phyloP scores from a whole-genome alignment of 805 yeast genomes.

The Soucietia sequanensis region DNA sequence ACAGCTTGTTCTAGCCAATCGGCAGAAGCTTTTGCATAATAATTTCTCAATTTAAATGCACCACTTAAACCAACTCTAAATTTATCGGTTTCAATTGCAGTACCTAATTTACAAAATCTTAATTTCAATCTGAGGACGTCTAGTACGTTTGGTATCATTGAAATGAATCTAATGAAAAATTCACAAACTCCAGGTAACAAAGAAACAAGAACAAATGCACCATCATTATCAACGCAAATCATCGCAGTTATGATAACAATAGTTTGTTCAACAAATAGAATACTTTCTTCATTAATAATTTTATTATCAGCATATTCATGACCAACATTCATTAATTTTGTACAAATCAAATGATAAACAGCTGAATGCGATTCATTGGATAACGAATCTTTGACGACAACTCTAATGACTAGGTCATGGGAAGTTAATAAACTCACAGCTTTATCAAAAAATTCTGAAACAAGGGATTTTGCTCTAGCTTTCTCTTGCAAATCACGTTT shows the following conservation, averaged over 20 bases:
- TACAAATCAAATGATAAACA: constrained; percentile 48
- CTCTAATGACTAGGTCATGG: constrained; percentile 56
- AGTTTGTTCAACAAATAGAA: constrained; percentile 48
- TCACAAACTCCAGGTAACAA: constrained; percentile 29
- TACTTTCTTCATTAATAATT: constrained; percentile 24
- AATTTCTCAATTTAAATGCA: constrained; percentile 48
- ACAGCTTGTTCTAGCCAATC: constrained; percentile 58
- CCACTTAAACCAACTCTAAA: constrained; percentile 37
- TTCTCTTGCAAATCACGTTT: constrained; percentile 20
- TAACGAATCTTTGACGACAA: constrained; percentile 69
- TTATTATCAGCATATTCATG: constrained; percentile 29
- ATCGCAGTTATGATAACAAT: constrained; percentile 45
- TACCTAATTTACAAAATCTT: constrained; percentile 40
- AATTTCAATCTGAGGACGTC: constrained; percentile 40
- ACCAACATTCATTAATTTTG: constrained; percentile 40
- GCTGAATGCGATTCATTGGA: constrained; percentile 64
- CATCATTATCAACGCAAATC: constrained; percentile 32
- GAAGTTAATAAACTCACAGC: constrained; percentile 51
- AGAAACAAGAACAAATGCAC: constrained; percentile 32
- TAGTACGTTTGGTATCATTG: constrained; percentile 21
- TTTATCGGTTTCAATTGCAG: constrained; percentile 33
- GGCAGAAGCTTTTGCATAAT: constrained; percentile 43
- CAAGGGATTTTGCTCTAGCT: constrained; percentile 30
- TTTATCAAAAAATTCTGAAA: constrained; percentile 49
- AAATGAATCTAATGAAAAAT: constrained; percentile 26